phyloP scores from a whole-genome alignment of 306 rosid species.

The Urtica urens region DNA sequence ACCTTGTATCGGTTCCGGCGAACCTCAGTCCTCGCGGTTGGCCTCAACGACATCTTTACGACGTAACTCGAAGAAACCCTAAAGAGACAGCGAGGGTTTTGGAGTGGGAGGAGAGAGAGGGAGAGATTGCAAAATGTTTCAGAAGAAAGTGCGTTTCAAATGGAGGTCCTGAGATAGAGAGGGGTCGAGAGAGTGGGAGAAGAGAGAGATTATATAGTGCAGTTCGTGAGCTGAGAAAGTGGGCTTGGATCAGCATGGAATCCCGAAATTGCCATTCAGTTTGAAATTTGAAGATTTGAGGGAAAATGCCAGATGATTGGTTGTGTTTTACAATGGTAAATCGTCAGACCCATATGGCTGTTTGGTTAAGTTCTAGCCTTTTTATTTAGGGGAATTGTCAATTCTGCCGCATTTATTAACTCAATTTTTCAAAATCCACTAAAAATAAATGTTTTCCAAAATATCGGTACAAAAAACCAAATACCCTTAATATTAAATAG shows the following conservation, averaged over 20 bases:
- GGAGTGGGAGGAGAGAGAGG: background rate
- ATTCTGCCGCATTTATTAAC: too few relatives aligned
- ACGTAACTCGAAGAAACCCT: conserved; percentile 10
- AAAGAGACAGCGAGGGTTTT: conserved; percentile 19
- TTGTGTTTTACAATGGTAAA: too few relatives aligned
- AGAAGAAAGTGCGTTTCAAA: background rate
- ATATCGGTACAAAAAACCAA: too few relatives aligned
- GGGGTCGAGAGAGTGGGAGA: conserved; percentile 11
- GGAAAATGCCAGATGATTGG: conserved; percentile 22
- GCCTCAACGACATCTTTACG: conserved; percentile 77
- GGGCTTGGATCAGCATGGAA: conserved; percentile 35
- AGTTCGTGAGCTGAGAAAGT: background rate
- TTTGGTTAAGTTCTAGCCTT: too few relatives aligned
- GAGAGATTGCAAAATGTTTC: background rate
- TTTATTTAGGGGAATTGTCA: too few relatives aligned
- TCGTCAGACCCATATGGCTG: too few relatives aligned
- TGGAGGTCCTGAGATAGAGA: background rate
- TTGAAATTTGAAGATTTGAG: conserved; percentile 50
- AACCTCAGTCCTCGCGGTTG: conserved; percentile 77
- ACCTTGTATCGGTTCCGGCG: conserved; percentile 97
- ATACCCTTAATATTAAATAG: too few relatives aligned
- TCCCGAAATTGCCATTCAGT: conserved; percentile 39
- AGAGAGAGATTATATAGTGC: conserved; percentile 20
- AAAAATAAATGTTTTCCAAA: too few relatives aligned
- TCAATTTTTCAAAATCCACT: too few relatives aligned